Conservation (phyloP, 441 rosid species). For the Isatis lusitanica region DNA sequence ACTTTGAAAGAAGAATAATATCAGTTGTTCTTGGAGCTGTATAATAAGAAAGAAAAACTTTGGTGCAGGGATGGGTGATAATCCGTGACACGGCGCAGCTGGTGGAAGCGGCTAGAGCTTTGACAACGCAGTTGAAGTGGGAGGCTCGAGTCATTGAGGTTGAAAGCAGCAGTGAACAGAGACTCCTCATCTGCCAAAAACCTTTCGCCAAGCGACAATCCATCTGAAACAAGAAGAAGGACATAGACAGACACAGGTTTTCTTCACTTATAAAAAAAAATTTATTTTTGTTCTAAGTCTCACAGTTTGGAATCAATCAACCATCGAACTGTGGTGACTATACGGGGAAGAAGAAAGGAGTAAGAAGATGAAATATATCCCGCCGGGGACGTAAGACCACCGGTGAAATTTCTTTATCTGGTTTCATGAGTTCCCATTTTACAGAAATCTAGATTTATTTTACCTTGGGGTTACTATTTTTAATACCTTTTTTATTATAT, state of each 20-base stretch:
- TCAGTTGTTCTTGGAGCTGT: background rate
- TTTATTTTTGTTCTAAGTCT: constrained; percentile 25
- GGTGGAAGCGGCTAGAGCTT: constrained; percentile 77
- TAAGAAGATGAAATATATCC: constrained; percentile 38
- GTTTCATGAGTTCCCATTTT: constrained; percentile 59
- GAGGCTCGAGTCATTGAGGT: constrained; percentile 87
- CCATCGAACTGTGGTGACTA: constrained; percentile 26
- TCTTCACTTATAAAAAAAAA: background rate
- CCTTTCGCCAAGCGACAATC: constrained; percentile 76
- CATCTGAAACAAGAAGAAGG: constrained; percentile 38
- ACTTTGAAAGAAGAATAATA: background rate
- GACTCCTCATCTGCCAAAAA: constrained; percentile 93
- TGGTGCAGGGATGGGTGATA: constrained; percentile 94
- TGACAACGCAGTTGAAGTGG: constrained; percentile 78
- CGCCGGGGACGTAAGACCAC: constrained; percentile 39
- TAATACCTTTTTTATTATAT: constrained; percentile 21
- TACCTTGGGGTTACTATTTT: constrained; percentile 8
- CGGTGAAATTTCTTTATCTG: constrained; percentile 40
- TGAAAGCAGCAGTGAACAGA: constrained; percentile 86
- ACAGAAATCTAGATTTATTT: constrained; percentile 36
- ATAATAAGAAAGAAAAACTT: background rate
- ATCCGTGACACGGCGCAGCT: constrained; percentile 80
- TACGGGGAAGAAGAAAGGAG: constrained; percentile 46
- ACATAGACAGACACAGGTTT: constrained; percentile 29
- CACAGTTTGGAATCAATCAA: constrained; percentile 22